Conservation (phyloP, 2,329 filamentous ascomycete genomes). For the Penicillium capsulatum region DNA sequence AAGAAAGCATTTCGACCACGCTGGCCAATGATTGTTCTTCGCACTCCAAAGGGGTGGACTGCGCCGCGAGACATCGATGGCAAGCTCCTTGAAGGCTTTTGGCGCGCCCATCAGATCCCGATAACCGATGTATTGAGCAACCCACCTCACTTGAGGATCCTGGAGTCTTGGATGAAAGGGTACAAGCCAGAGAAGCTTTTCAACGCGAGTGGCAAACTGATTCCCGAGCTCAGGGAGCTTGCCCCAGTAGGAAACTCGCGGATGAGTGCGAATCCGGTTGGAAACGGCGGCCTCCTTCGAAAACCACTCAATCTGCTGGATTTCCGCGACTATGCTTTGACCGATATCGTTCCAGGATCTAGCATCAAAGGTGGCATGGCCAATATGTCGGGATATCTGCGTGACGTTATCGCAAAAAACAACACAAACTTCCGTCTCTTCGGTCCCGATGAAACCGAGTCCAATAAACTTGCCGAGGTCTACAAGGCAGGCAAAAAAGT, state of each 20-base stretch:
- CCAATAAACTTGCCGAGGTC: conserved; percentile 69
- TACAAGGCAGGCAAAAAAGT: conserved; percentile 74
- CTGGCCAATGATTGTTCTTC: conserved; percentile 76
- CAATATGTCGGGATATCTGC: conserved; percentile 64
- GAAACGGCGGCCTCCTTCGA: conserved; percentile 65
- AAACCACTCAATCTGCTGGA: conserved; percentile 66
- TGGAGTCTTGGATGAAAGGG: conserved; percentile 73
- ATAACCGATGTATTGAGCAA: conserved; percentile 66
- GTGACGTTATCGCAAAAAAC: conserved; percentile 64
- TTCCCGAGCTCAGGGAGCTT: conserved; percentile 59
- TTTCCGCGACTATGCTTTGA: conserved; percentile 64
- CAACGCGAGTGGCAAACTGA: conserved; percentile 59
- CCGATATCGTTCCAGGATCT: conserved; percentile 58
- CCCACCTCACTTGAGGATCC: conserved; percentile 59
- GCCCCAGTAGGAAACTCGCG: conserved; percentile 62
- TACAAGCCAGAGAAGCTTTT: conserved; percentile 73
- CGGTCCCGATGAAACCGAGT: conserved; percentile 76
- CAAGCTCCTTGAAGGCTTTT: conserved; percentile 71
- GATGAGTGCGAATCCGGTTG: conserved; percentile 73
- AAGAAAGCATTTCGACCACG: conserved; percentile 65
- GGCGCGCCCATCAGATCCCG: conserved; percentile 73
- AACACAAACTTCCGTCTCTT: conserved; percentile 68
- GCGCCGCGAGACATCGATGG: conserved; percentile 67
- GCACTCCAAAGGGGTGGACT: conserved; percentile 77
- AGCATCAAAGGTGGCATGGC: conserved; percentile 61